Evolutionary conservation across 192 early-diverging fungal species (phyloP).

Genomic region (Spinellus fusiger): DNA sequence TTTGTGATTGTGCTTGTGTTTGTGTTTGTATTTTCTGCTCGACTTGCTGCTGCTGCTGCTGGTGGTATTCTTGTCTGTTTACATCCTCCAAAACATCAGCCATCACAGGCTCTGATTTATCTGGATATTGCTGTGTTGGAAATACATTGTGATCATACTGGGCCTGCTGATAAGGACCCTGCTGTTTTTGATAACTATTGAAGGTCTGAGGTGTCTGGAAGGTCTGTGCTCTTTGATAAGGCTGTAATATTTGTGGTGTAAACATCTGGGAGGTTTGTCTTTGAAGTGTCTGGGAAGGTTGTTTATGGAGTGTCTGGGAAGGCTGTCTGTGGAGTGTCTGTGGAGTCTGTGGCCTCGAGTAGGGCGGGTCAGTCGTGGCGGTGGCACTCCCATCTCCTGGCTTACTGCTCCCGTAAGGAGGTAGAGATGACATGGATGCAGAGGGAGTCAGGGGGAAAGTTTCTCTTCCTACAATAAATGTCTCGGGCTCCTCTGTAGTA

Average conservation of each 20-base stretch:
- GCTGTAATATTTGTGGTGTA: constrained; percentile 1
- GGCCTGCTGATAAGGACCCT: constrained; percentile 3
- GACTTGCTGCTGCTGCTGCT: constrained; percentile 1
- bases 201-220: not conserved
- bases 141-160: constrained; percentile 8
- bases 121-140: constrained; percentile 10
- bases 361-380: not conserved
- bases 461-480: not conserved
- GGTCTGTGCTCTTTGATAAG: not conserved
- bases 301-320: not conserved
- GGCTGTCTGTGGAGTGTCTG: not conserved
- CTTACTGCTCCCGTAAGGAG: not conserved
- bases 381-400: not conserved
- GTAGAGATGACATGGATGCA: not conserved
- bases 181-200: not conserved
- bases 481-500: constrained; percentile 9
- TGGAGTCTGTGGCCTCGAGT: not conserved
- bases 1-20: not conserved
- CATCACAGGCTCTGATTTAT: no score
- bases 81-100: not conserved
- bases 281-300: constrained; percentile 4
- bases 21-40: not conserved
- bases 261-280: not conserved
- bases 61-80: constrained; percentile 17
- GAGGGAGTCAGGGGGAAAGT: constrained; percentile 1